Evolutionary conservation across 257 asterid genomes (phyloP).

Genomic region (Handroanthus guayacan): DNA sequence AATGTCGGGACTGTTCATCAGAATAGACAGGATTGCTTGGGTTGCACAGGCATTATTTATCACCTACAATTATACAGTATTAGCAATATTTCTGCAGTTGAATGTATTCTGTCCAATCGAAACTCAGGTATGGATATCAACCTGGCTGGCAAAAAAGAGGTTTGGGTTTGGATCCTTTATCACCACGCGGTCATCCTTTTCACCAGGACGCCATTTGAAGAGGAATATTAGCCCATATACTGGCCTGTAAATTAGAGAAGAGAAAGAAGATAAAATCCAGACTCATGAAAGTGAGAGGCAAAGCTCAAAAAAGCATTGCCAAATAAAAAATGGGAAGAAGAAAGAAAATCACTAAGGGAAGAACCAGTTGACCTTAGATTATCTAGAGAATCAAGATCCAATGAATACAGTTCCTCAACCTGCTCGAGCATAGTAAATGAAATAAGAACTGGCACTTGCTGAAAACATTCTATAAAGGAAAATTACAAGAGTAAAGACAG

Average conservation of each 20-base stretch:
- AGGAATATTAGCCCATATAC: constrained; percentile 92
- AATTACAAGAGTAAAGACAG: constrained; percentile 28
- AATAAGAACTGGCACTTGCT: constrained; percentile 32
- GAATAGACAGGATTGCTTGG: constrained; percentile 94
- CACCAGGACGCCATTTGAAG: constrained; percentile 99
- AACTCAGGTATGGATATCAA: constrained; percentile 34
- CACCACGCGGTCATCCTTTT: constrained; percentile 87
- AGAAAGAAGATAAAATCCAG: background rate
- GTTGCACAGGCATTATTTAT: constrained; percentile 99
- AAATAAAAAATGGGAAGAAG: background rate
- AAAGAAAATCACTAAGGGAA: background rate
- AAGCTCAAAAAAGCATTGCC: constrained; percentile 6
- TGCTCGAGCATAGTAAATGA: constrained; percentile 46
- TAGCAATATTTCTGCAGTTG: constrained; percentile 18
- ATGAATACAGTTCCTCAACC: constrained; percentile 97
- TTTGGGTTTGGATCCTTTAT: constrained; percentile 92
- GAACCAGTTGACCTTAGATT: constrained; percentile 64
- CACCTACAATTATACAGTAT: constrained; percentile 56
- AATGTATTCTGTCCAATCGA: constrained; percentile 11
- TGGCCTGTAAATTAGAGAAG: constrained; percentile 63
- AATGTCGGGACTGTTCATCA: constrained; percentile 82
- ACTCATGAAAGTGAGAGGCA: constrained; percentile 1
- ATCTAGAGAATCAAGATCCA: constrained; percentile 91
- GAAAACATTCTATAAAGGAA: constrained; percentile 1
- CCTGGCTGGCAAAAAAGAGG: constrained; percentile 98